A percentile compares a stretch with the other conserved stretches of the same genome.
phyloP scores from a whole-genome alignment of 129 eudicot genomes.

The Lactuca saligna region DNA sequence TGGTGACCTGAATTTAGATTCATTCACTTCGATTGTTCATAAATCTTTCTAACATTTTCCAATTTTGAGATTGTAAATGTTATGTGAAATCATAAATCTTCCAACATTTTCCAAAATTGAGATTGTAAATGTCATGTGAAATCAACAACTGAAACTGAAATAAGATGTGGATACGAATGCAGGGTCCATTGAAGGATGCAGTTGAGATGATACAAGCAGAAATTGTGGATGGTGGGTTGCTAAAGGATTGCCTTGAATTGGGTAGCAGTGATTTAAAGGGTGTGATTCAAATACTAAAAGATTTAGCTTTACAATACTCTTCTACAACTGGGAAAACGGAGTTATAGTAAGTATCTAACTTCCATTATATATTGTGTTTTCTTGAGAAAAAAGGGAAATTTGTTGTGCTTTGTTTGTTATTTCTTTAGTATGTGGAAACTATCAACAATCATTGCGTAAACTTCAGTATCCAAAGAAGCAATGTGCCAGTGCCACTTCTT shows the following conservation, averaged over 20 bases:
- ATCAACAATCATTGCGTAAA: not conserved
- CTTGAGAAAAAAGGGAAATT: not conserved
- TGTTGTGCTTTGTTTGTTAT: conserved; percentile 1
- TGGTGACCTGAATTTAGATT: not conserved
- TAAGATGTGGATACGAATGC: conserved; percentile 27
- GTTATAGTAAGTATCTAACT: conserved; percentile 29
- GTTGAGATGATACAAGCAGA: conserved; percentile 54
- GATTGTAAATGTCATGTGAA: not conserved
- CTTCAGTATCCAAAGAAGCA: not conserved
- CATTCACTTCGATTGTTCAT: not conserved
- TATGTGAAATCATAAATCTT: not conserved
- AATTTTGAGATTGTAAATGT: not conserved
- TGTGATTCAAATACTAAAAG: conserved; percentile 57
- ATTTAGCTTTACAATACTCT: conserved; percentile 49
- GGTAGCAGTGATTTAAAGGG: conserved; percentile 72
- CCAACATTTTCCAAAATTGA: not conserved
- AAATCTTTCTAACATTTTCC: not conserved
- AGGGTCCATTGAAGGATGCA: conserved; percentile 79
- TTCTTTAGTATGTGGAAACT: not conserved
- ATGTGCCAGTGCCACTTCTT: not conserved
- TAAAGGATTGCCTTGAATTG: conserved; percentile 77
- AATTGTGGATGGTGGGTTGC: conserved; percentile 70
- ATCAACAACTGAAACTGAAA: not conserved
- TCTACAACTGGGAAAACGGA: conserved; percentile 37
- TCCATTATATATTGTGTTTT: not conserved